Base-by-base conservation (phyloP, 2,329 filamentous ascomycete species). In the Fusarium dlaminii region DNA sequence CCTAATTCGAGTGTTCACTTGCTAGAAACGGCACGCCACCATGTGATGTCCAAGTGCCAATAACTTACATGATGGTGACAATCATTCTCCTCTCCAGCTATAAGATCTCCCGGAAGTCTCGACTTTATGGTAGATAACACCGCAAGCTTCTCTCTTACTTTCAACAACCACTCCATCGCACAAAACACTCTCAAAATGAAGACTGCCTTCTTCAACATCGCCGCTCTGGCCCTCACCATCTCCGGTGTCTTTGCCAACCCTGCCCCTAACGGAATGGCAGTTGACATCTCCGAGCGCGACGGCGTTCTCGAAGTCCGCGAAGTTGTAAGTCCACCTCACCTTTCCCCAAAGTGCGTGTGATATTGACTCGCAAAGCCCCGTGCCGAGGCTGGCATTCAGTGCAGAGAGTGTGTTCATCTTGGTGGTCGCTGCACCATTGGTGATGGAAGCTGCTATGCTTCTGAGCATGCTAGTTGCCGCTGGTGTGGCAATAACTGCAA, bases 391-490 rank as follows among this genome's bases (percentile, higher is more conserved):
- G 55, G 55, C 17, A 32, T 46, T 0, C 55, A 36, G 14, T 48
- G 55, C 30, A 46, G 55, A 58, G 30, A 48, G 40, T 58, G 40
- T n/a, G 55, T 58, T 48, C 30, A 58, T 29, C 40, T 48, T 8
- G 40, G 55, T n/a, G 55, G 55, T 4, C 55, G 40, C 14, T 58
- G 40, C 24, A 48, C 55, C 32, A 58, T 58, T 11, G 55, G 32
- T 4, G 40, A 58, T 48, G 55, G 55, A 36, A 58, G 55, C 32
- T 58, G 55, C 40, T 51, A 58, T 6, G 55, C 55, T 58, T n/a
- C 30, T 24, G 30, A 51, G 12, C 30, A 51, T 51, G 48, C 48
- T 51, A 51, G 48, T 7, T 58, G 55, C 15, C 39, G 30, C 6
- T 58, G 55, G 40, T 58, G 55, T 36, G 55, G 40, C 8, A 48